These are phyloP conservation scores for Trametes pubescens DNA, from an alignment of 1,284 basidiomycete genomes.

Conservation along the genomic window DNA sequence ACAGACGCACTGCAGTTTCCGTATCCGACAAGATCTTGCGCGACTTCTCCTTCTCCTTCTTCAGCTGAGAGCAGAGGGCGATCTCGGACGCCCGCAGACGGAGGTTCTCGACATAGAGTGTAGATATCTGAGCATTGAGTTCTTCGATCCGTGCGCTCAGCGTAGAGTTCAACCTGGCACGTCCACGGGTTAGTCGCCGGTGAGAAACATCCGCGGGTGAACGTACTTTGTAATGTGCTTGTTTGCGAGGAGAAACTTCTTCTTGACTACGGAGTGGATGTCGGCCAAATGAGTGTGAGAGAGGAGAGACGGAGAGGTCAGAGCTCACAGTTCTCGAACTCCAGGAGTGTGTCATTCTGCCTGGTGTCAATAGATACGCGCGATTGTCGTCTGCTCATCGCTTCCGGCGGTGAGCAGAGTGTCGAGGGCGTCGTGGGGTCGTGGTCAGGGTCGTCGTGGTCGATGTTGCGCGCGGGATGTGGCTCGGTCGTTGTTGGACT, in stretches of 20 bases:
- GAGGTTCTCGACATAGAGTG: conserved; percentile 81
- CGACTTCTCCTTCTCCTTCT: conserved; percentile 79
- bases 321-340: conserved; percentile 82
- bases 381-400: conserved; percentile 84
- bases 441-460: conserved; percentile 25
- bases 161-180: conserved; percentile 79
- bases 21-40: conserved; percentile 73
- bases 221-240: conserved; percentile 86
- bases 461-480: conserved; percentile 18
- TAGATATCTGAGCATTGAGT: conserved; percentile 80
- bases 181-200: conserved; percentile 12
- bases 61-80: conserved; percentile 74
- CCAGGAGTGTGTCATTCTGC: conserved; percentile 80
- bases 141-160: conserved; percentile 84
- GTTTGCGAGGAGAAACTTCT: conserved; percentile 87
- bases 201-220: neutral
- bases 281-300: conserved; percentile 31
- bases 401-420: conserved; percentile 41
- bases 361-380: conserved; percentile 70
- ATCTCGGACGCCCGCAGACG: conserved; percentile 82
- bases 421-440: conserved; percentile 22
- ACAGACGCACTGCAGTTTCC: conserved; percentile 70
- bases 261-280: conserved; percentile 69
- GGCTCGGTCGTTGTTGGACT: conserved; percentile 33
- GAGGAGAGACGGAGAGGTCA: conserved; percentile 16